Percentiles rank a stretch among this genome's conserved stretches.
Conservation (phyloP, 148 eudicot genomes). For the Chenopodium album region DNA sequence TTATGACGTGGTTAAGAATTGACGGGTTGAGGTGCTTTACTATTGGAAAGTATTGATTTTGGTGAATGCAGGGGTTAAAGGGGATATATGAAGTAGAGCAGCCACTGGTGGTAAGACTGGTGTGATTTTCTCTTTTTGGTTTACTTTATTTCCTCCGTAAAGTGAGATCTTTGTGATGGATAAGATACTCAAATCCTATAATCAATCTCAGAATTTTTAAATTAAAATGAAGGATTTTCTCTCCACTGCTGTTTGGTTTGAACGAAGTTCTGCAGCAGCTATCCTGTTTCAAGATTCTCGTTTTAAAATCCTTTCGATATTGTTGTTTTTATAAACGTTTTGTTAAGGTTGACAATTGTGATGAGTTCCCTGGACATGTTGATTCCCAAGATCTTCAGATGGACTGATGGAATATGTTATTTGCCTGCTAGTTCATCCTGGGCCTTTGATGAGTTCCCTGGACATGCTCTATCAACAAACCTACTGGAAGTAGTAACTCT, state of each 20-base stretch:
- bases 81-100: background rate
- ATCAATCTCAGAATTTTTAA: background rate
- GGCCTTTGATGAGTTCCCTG: too few species aligned
- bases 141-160: background rate
- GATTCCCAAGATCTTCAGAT: background rate
- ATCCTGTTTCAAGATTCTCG: too few species aligned
- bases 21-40: background rate
- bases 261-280: too few species aligned
- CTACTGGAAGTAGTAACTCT: background rate
- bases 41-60: background rate
- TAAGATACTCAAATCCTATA: background rate
- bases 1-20: background rate
- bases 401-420: background rate
- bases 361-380: background rate
- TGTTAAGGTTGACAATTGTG: background rate
- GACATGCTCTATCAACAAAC: background rate
- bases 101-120: background rate
- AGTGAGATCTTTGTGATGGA: background rate
- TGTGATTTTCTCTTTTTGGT: background rate
- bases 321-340: background rate
- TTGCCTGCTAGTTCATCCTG: background rate
- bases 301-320: too few species aligned
- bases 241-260: background rate
- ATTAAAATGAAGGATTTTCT: background rate
- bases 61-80: background rate